Percentiles rank a stretch among this genome's conserved stretches.
phyloP scores from a whole-genome alignment of 2,329 filamentous ascomycete species.

The Curvularia lunata region DNA sequence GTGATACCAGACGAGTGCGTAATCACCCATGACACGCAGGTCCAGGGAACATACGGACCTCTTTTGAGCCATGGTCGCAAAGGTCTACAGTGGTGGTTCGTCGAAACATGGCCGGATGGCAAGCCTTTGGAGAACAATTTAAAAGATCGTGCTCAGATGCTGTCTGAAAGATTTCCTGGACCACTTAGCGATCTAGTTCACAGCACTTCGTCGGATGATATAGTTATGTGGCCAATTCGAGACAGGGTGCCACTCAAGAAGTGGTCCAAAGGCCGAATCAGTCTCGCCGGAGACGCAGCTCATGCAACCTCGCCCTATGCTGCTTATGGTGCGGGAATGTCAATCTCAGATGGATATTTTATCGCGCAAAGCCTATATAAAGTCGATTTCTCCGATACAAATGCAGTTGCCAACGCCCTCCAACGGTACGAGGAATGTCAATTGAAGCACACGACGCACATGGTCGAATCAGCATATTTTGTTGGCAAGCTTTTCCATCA shows the following conservation, averaged over 20 bases:
- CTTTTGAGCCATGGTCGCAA: not conserved
- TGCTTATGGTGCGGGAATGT: not conserved
- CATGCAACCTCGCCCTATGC: not conserved
- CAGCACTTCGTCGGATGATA: not conserved
- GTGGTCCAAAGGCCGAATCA: not conserved
- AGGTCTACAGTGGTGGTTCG: not conserved
- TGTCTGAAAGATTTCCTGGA: not conserved
- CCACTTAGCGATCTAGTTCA: not conserved
- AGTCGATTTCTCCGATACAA: not conserved
- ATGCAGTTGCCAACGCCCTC: not conserved
- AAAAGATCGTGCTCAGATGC: not conserved
- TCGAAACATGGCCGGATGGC: not conserved
- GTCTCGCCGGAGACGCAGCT: not conserved
- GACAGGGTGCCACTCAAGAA: not conserved
- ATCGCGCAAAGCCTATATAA: not conserved
- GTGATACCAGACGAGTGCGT: not conserved
- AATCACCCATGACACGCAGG: not conserved
- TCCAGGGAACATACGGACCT: not conserved
- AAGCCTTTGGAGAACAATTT: not conserved
- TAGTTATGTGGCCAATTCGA: not conserved
- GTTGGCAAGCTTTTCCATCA: not conserved
- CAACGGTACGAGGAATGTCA: not conserved
- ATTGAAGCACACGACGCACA: not conserved
- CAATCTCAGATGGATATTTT: not conserved
- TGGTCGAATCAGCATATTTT: not conserved